A percentile compares a stretch with the other conserved stretches of the same genome.
phyloP scores from a whole-genome alignment of 345 rosid species.

The Eucalyptus sideroxylon region DNA sequence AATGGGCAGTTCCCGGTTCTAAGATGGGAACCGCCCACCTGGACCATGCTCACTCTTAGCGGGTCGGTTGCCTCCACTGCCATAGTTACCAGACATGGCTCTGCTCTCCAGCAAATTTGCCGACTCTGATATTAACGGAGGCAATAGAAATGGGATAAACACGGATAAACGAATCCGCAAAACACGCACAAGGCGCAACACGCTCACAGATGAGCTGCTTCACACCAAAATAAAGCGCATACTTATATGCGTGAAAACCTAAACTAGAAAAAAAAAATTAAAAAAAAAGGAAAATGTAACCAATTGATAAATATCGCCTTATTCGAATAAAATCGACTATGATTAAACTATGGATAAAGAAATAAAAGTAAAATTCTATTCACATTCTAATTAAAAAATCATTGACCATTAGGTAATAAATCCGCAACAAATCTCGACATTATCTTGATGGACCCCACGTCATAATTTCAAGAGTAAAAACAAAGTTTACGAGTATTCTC shows the following conservation, averaged over 20 bases:
- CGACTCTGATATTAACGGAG: background rate
- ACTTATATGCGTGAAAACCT: background rate
- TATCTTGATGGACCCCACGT: background rate
- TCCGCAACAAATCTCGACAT: background rate
- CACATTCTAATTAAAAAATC: background rate
- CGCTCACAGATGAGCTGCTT: background rate
- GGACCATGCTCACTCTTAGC: background rate
- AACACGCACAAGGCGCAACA: background rate
- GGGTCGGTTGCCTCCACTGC: background rate
- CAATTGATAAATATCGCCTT: background rate
- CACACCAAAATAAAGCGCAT: background rate
- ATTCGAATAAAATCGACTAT: background rate
- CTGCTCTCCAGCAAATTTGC: background rate
- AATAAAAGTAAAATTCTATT: background rate
- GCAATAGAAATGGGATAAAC: background rate
- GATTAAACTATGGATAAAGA: background rate
- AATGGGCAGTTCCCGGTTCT: rapidly evolving
- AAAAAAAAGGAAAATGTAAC: background rate
- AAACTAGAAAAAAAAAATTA: background rate
- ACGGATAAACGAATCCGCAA: background rate
- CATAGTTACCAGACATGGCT: background rate
- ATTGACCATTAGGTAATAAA: background rate
- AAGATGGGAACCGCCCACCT: background rate
- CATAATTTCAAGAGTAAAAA: background rate
- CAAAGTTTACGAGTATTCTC: background rate